A percentile compares a stretch with the other conserved stretches of the same genome.
These are phyloP conservation scores for Naganishia randhawae DNA, from an alignment of 768 basidiomycete genomes.

Conservation along the genomic window DNA sequence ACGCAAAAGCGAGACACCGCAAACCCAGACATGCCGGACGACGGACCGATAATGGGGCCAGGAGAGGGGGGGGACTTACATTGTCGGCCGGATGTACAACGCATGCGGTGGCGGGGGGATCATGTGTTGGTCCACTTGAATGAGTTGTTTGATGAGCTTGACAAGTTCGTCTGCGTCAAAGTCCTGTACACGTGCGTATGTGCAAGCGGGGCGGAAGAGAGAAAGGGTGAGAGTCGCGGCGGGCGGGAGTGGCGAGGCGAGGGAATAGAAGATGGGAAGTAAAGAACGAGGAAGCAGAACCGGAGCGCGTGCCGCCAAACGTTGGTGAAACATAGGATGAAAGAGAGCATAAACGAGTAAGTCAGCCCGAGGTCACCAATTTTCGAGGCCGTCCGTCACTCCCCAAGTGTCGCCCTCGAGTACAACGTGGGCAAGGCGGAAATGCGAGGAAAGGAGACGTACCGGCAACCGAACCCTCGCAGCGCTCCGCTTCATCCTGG, in stretches of 20 bases:
- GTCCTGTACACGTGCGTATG: slow-evolving; percentile 2
- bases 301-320: too few relatives aligned
- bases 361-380: too few relatives aligned
- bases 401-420: too few relatives aligned
- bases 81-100: slow-evolving; percentile 30
- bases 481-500: slow-evolving; percentile 34
- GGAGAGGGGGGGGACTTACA: slow-evolving; percentile 6
- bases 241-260: neutral
- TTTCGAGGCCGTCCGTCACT: too few relatives aligned
- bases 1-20: too few relatives aligned
- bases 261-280: too few relatives aligned
- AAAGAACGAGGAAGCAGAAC: too few relatives aligned
- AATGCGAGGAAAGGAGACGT: neutral
- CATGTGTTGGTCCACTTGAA: slow-evolving; percentile 33
- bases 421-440: neutral
- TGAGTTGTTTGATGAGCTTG: slow-evolving; percentile 31
- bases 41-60: neutral
- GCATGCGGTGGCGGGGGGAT: slow-evolving; percentile 38
- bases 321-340: too few relatives aligned
- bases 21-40: too few relatives aligned
- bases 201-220: neutral
- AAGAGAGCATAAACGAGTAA: too few relatives aligned
- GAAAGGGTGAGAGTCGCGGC: neutral
- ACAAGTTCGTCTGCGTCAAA: slow-evolving; percentile 34
- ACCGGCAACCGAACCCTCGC: slow-evolving; percentile 35